Evolutionary conservation across 2,329 filamentous ascomycete genomes (phyloP), one percentile per base, ranked within the genome.

Genomic region (Trichoderma semiorbis): DNA sequence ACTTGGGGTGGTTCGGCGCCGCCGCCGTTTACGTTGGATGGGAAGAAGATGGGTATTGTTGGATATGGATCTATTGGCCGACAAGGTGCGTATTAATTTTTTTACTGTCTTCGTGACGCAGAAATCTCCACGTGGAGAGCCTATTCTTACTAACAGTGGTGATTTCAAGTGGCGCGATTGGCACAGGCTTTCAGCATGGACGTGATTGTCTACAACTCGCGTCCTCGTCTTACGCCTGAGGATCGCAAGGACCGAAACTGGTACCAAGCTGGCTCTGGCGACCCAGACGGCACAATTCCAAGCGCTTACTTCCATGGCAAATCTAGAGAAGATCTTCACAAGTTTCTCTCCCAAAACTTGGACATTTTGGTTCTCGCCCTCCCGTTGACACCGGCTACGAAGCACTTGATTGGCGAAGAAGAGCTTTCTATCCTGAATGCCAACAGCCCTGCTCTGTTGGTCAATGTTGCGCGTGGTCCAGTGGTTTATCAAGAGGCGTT

Each of bases 181-280:
- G 8, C 65, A 30, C 53, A 68, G 8, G 65, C 65, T 24, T 36
- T 68, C 1, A 34, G 65, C 2, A 43, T 68, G 65, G 65, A 68
- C 10, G 21, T 68, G 3, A 11, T 68, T 3, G 65, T 43, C 65
- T 68, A 68, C 65, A 68, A 68, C 24, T 68, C 65, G 26, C 65
- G 65, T 3, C 65, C 65, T 7, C 65, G 65, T 7, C 14, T 43
- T n/a, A 68, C 65, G 11, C 34, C 50, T 4, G 65, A 68, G 5
- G 65, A 68, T n/a, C 65, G 65, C 53, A 68, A 68, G 18, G 65
- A 68, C 53, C 47, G 21, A 30, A 68, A 68, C 34, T 68, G 65
- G 65, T 58, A 36, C 1, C 50, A 68, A 7, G 50, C 65, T 30
- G 65, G 65, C 32, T 30, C 65, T 8, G 65, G 65, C 1, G 65